Percentiles rank a stretch among this genome's conserved stretches.
Conservation (phyloP, 2,329 filamentous ascomycete species). For the Neofusicoccum umdonicola region DNA sequence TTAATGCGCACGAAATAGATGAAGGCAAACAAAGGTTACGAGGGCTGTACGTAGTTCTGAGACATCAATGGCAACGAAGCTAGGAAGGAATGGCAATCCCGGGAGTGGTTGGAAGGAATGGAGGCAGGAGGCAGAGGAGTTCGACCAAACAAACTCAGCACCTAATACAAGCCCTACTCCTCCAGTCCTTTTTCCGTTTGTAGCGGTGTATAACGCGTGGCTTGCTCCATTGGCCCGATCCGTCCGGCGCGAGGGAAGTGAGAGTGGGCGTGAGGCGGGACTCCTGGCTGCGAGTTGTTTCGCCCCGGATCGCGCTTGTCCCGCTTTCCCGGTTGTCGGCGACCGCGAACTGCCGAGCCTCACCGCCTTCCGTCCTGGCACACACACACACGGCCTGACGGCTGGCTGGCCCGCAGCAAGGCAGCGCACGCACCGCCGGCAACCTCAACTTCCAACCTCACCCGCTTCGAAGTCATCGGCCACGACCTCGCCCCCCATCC, state of each 20-base stretch:
- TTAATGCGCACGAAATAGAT: constrained; percentile 8
- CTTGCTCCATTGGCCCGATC: not conserved
- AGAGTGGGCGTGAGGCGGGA: not conserved
- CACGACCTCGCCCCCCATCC: not conserved
- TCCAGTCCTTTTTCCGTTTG: not conserved
- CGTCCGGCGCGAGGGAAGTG: not conserved
- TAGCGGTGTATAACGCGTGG: not conserved
- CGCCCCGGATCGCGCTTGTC: not conserved
- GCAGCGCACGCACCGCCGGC: not conserved
- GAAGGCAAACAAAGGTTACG: not conserved
- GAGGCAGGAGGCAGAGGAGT: too few species aligned
- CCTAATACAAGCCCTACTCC: not conserved
- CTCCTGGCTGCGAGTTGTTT: too few species aligned
- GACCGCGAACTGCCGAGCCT: not conserved
- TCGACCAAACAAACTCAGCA: not conserved
- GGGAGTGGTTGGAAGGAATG: not conserved
- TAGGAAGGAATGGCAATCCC: not conserved
- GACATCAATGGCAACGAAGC: not conserved
- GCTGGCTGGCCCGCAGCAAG: not conserved
- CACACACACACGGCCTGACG: not conserved
- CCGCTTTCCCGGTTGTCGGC: not conserved
- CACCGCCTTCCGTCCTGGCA: not conserved
- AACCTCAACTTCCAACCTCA: constrained; percentile 9
- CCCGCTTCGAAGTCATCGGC: not conserved
- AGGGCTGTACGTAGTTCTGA: not conserved